Conservation (phyloP, 768 basidiomycete species). For the Termitomyces sp. region DNA sequence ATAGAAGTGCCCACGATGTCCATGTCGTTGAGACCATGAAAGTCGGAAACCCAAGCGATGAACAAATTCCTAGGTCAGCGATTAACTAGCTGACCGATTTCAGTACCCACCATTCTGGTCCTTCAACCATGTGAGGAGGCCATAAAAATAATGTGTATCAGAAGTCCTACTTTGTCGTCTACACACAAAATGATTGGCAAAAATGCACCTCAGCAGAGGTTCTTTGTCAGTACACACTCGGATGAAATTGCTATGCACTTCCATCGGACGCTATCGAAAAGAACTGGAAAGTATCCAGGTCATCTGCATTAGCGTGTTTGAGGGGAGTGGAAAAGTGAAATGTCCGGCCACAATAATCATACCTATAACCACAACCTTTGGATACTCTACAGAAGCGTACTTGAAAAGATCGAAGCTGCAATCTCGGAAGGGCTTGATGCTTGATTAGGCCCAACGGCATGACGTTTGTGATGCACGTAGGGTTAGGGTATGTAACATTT, state of each 20-base stretch:
- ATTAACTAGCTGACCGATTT: slow-evolving; percentile 14
- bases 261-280: slow-evolving; percentile 58
- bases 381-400: slow-evolving; percentile 27
- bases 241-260: slow-evolving; percentile 33
- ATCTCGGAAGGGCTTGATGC: slow-evolving; percentile 50
- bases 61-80: slow-evolving; percentile 52
- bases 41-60: slow-evolving; percentile 59
- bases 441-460: too few species aligned
- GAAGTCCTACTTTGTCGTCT: slow-evolving; percentile 41
- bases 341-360: slow-evolving; percentile 54
- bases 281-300: slow-evolving; percentile 34
- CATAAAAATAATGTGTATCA: not conserved
- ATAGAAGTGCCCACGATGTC: slow-evolving; percentile 50
- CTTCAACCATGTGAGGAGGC: not conserved
- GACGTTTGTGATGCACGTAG: too few species aligned
- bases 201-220: not conserved
- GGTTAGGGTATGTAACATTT: too few species aligned
- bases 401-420: slow-evolving; percentile 73
- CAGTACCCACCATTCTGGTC: slow-evolving; percentile 50
- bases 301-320: too few species aligned
- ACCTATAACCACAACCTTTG: slow-evolving; percentile 24
- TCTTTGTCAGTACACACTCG: not conserved
- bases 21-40: slow-evolving; percentile 66
- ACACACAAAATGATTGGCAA: not conserved
- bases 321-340: too few species aligned